These are phyloP conservation scores for Karstenula rhodostoma DNA, from an alignment of 2,329 filamentous ascomycete species.

Conservation along the genomic window DNA sequence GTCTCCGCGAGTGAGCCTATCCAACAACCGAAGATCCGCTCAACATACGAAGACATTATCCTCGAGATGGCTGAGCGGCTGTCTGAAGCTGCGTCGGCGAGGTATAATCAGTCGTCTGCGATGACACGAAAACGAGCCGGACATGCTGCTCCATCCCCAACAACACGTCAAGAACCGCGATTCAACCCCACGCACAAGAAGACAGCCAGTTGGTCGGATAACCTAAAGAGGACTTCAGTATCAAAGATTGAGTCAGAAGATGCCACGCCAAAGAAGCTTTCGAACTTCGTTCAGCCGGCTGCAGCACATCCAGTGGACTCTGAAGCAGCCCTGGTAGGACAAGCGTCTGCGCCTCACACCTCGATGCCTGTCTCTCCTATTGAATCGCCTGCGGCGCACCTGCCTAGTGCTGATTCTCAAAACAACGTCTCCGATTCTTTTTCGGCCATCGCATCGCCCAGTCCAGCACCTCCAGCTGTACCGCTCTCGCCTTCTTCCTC, in stretches of 20 bases:
- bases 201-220: conserved; percentile 21
- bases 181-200: conserved; percentile 25
- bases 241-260: conserved; percentile 30
- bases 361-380: conserved; percentile 12
- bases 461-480: neutral
- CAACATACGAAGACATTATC: conserved; percentile 37
- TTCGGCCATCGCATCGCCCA: conserved; percentile 13
- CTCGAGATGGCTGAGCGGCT: conserved; percentile 42
- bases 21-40: conserved; percentile 22
- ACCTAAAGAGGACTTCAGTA: conserved; percentile 23
- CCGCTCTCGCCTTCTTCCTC: conserved; percentile 14
- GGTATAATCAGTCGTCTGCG: conserved; percentile 23
- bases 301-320: conserved; percentile 35
- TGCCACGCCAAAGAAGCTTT: conserved; percentile 21
- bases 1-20: conserved; percentile 15
- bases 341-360: conserved; percentile 27
- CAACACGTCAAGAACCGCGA: conserved; percentile 28
- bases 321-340: conserved; percentile 37
- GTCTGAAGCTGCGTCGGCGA: conserved; percentile 27
- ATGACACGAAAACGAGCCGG: conserved; percentile 26
- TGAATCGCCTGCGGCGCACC: neutral
- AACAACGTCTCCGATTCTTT: conserved; percentile 22
- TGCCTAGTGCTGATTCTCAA: conserved; percentile 9
- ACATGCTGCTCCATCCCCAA: conserved; percentile 30
- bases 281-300: conserved; percentile 16